A percentile compares a stretch with the other conserved stretches of the same genome.
Conservation (phyloP, 306 rosid species). For the Cicer pinnatifidum region DNA sequence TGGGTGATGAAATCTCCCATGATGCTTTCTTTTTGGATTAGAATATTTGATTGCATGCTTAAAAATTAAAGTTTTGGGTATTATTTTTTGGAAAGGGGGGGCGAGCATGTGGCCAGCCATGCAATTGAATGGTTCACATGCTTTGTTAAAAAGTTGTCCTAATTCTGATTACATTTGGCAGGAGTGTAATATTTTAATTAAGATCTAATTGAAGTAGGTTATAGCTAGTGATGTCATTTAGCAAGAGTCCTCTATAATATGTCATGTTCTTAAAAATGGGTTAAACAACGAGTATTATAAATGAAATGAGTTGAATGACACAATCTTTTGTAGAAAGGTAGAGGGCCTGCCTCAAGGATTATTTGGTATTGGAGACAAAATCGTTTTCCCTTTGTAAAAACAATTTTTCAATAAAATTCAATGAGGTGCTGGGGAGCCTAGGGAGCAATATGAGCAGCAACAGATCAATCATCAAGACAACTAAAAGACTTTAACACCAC, state of each 20-base stretch:
- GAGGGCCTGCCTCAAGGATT: not conserved
- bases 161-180: conserved; percentile 41
- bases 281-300: not conserved
- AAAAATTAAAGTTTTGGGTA: conserved; percentile 34
- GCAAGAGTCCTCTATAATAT: conserved; percentile 41
- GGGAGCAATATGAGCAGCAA: no score
- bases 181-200: conserved; percentile 34
- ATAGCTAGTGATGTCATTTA: conserved; percentile 36
- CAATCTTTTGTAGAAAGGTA: not conserved
- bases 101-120: conserved; percentile 61
- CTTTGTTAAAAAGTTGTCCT: conserved; percentile 44
- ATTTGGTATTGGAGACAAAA: not conserved
- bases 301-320: not conserved
- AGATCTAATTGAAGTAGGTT: conserved; percentile 44
- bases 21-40: conserved; percentile 43
- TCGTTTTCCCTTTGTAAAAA: conserved; percentile 22
- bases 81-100: conserved; percentile 43
- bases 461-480: no score
- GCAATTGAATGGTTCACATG: conserved; percentile 62
- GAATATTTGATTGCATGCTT: conserved; percentile 47
- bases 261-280: not conserved
- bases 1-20: conserved; percentile 52
- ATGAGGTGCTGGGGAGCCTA: not conserved
- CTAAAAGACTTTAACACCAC: no score
- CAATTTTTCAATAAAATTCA: not conserved